Base-by-base conservation (phyloP, 306 rosid species). In the Begonia fuchsioides region DNA sequence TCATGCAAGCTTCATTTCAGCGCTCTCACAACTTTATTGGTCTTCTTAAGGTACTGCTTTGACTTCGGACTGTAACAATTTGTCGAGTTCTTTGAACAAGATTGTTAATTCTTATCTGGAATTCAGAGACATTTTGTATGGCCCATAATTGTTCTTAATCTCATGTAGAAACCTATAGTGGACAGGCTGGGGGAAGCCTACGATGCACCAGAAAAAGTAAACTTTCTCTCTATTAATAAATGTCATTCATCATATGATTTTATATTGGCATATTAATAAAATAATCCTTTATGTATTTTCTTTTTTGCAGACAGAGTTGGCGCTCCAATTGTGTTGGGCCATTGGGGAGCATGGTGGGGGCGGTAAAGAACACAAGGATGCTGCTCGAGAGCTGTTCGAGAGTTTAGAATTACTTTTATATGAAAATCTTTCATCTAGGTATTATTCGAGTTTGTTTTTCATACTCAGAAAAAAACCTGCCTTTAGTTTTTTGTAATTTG, bases 321-420 rank as follows among this genome's bases (percentile, higher is more conserved):
- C 97, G 53, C 67, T 85, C 60, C 95, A 85, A 60, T 53, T 90
- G 70, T 85, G 97, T 68, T 90, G 97, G 95, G 95, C 95, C 60
- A 85, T 90, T 40, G 97, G 97, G 64, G 97, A 90, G 92, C 79
- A 90, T 49, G 92, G 92, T 38, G 97, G 97, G 50, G 97, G 97
- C 50, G 97, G 97, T 35, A 68, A 55, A 54, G 76, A 83, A 50
- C 97, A 84, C 79, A 84, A 79, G 69, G 97, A 90, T 54, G 97
- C 75, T 67, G 94, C 97, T 19, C 95, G 97, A 62, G 97, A 90
- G 68, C 95, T 90, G 58, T 81, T 90, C 58, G 97, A 90, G 79
- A 70, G 97, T 59, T 79, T 90, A 69, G 97, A 90, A 58, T 62
- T 84, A 55, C 97, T 90, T 56, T 62, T 90, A 56, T 90, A 90